Evolutionary conservation across 2,329 filamentous ascomycete genomes (phyloP).

Genomic region (Alternaria arbusti): DNA sequence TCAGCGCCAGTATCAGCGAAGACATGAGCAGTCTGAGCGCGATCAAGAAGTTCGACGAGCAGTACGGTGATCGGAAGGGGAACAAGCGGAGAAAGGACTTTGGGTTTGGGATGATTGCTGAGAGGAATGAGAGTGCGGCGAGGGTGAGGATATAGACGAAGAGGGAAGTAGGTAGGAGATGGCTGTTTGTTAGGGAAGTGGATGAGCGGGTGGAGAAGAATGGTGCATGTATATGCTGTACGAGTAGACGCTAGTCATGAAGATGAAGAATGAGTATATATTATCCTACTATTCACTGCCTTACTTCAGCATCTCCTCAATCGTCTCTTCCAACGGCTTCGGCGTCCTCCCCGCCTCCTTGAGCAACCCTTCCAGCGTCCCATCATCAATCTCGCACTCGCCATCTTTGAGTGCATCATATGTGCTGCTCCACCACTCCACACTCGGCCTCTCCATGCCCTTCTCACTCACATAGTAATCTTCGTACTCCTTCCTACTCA

Average conservation of each 20-base stretch:
- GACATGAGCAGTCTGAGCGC: constrained; percentile 87
- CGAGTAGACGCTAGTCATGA: not conserved
- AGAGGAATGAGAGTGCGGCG: constrained; percentile 38
- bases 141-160: constrained; percentile 35
- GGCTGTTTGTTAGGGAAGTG: not conserved
- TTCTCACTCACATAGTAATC: constrained; percentile 48
- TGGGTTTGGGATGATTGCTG: constrained; percentile 54
- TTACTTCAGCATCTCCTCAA: constrained; percentile 50
- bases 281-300: not conserved
- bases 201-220: too few species aligned
- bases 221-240: not conserved
- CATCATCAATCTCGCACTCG: constrained; percentile 53
- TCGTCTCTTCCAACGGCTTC: constrained; percentile 48
- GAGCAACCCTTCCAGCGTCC: constrained; percentile 50
- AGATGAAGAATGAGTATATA: not conserved
- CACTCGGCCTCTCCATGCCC: constrained; percentile 44
- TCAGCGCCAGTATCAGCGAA: constrained; percentile 89
- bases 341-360: constrained; percentile 43
- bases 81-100: constrained; percentile 66
- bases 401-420: constrained; percentile 53
- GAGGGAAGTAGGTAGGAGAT: not conserved
- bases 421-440: constrained; percentile 56
- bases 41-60: constrained; percentile 94
- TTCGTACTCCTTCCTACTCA: constrained; percentile 50
- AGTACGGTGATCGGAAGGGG: constrained; percentile 82